Base-by-base conservation (phyloP, 352 stramenopile species). In the Thalassiosira livingstoniorum region DNA sequence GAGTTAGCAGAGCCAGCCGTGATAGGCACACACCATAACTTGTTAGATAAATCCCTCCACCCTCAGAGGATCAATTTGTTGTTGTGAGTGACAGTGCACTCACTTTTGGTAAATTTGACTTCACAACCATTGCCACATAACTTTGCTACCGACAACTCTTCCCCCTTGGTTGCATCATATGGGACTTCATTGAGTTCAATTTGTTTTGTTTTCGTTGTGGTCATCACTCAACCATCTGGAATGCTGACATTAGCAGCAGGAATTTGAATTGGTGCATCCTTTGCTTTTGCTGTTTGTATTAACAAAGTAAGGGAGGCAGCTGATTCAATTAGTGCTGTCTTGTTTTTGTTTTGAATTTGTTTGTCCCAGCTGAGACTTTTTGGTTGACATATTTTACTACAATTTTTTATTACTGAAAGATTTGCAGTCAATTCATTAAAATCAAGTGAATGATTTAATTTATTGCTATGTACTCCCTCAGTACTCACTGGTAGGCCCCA, bases 241-340 rank as follows among this genome's bases (percentile, higher is more conserved):
- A 31, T 39, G 4, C 11, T 39, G 18, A 74, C 1, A 7, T 13
- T 64, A 31, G 47, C 63, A 4, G 1, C 31, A 23, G 15, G 11
- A 31, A n/a, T 31, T 54, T 74, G 65, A 2, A 64, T 11, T 4
- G 25, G 2, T 53, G 43, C 45, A 43, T 51, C 11, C 47, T 60
- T 61, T 7, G 0, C 27, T 10, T 18, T 1, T 47, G 42, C 43
- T 32, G 23, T 23, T 13, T 27, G 18, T 29, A 53, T 4, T 15
- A 62, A 25, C 13, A 74, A 21, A 4, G 65, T 51, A 2, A 61
- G 1, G 18, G 45, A 64, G 2, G 65, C 65, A 53, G 51, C 65
- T 13, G 43, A 51, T 34, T 74, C 45, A n/a, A 74, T 3, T 5
- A 74, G 29, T 13, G 65, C 45, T 25, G 63, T n/a, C n/a, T n/a